phyloP scores from a whole-genome alignment of 2,329 filamentous ascomycete species.

The Hymenoscyphus infarciens region DNA sequence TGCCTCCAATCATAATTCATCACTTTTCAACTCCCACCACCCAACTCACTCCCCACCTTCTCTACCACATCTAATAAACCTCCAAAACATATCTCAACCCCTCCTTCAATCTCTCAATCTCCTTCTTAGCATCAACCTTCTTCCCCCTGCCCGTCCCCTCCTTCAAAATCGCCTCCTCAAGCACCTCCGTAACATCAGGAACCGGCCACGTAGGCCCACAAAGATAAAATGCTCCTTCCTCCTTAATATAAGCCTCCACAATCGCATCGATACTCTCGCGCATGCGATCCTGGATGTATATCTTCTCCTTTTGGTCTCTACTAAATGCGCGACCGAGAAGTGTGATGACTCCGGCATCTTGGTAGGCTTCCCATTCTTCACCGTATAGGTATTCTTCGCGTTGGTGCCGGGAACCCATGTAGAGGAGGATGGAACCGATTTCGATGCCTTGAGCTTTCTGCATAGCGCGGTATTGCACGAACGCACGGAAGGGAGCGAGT shows the following conservation, averaged over 20 bases:
- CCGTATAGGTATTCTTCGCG: slow-evolving; percentile 98
- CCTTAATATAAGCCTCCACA: slow-evolving; percentile 76
- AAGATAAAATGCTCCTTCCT: slow-evolving; percentile 92
- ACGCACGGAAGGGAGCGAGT: slow-evolving; percentile 97
- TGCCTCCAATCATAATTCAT: no score
- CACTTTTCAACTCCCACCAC: no score
- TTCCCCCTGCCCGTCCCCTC: slow-evolving; percentile 68
- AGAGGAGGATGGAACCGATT: slow-evolving; percentile 88
- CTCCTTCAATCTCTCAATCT: slow-evolving; percentile 98
- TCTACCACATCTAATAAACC: slow-evolving; percentile 85
- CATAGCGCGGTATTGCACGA: slow-evolving; percentile 96
- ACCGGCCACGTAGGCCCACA: slow-evolving; percentile 98
- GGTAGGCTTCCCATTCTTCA: slow-evolving; percentile 98
- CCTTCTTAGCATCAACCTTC: slow-evolving; percentile 82
- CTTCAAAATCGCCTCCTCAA: slow-evolving; percentile 83
- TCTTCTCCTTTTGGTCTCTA: slow-evolving; percentile 95
- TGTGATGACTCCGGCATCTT: slow-evolving; percentile 92
- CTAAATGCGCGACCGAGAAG: slow-evolving; percentile 92
- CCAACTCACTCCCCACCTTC: no score
- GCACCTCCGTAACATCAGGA: slow-evolving; percentile 88
- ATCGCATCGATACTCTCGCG: slow-evolving; percentile 80
- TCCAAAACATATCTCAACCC: slow-evolving; percentile 90
- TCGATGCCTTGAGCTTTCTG: slow-evolving; percentile 97
- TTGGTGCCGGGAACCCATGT: slow-evolving; percentile 96
- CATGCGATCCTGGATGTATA: slow-evolving; percentile 99